phyloP scores from a whole-genome alignment of 306 rosid species.

The Prunus armeniaca region DNA sequence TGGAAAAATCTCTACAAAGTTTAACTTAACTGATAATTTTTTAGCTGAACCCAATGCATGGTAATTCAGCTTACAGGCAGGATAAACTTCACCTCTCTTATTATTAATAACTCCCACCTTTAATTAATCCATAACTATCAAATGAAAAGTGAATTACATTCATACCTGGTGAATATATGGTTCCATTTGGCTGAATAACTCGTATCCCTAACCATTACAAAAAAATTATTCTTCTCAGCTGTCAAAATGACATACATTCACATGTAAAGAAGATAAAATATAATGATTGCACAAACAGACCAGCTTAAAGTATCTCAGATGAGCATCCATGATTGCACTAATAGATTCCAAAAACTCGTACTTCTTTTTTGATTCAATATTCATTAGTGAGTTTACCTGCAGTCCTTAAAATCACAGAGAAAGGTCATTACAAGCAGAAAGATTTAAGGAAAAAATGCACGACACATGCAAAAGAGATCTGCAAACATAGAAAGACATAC shows the following conservation, averaged over 20 bases:
- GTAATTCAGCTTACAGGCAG: not conserved
- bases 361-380: conserved; percentile 93
- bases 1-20: not conserved
- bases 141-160: not conserved
- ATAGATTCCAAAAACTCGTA: conserved; percentile 88
- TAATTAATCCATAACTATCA: not conserved
- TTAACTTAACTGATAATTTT: not conserved
- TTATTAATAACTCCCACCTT: not conserved
- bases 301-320: conserved; percentile 96
- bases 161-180: conserved; percentile 97
- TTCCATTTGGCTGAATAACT: conserved; percentile 86
- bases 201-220: conserved; percentile 58
- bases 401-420: conserved; percentile 62
- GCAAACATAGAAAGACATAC: conserved; percentile 53
- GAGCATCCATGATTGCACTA: conserved; percentile 99
- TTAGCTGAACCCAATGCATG: not conserved
- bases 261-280: conserved; percentile 15
- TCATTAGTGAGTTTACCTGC: conserved; percentile 95
- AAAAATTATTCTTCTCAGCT: conserved; percentile 26
- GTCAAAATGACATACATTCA: conserved; percentile 21
- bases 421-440: conserved; percentile 34
- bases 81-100: not conserved
- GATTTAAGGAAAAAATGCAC: conserved; percentile 9
- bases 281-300: conserved; percentile 45
- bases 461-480: conserved; percentile 16